Conservation (phyloP, 306 rosid species). For the Hippophae gyantsensis region DNA sequence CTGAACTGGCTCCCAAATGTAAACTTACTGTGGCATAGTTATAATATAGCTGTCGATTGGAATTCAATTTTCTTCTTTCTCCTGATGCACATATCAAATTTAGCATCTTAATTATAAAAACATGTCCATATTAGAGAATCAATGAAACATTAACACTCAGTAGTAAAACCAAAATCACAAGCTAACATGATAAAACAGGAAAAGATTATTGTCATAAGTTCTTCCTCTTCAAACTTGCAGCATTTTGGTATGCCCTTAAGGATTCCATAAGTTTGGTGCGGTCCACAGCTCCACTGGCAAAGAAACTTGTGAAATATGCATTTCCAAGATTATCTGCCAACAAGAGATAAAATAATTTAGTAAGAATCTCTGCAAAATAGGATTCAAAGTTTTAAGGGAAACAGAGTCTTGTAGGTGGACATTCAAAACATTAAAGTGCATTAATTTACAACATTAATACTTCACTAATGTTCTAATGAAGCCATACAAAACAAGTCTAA, state of each 20-base stretch:
- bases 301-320: constrained; percentile 84
- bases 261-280: constrained; percentile 76
- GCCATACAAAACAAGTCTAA: constrained; percentile 3
- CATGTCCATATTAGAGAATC: constrained; percentile 12
- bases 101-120: constrained; percentile 20
- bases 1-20: not conserved
- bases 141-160: not conserved
- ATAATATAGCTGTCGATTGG: constrained; percentile 77
- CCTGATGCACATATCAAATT: constrained; percentile 48
- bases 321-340: constrained; percentile 87
- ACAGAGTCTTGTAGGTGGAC: not conserved
- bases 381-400: not conserved
- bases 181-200: not conserved
- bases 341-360: not conserved
- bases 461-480: not conserved
- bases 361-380: not conserved
- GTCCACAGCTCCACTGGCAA: constrained; percentile 90
- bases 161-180: constrained; percentile 5
- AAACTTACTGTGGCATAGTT: constrained; percentile 74
- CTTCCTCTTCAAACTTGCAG: constrained; percentile 58
- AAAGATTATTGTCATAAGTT: constrained; percentile 10
- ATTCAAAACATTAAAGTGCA: not conserved
- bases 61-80: constrained; percentile 80
- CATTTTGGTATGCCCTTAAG: constrained; percentile 87
- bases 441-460: not conserved